Evolutionary conservation across 495 filamentous ascomycete genomes (phyloP), one percentile per base, ranked within the genome.

Genomic region (Podospora pseudocomata): DNA sequence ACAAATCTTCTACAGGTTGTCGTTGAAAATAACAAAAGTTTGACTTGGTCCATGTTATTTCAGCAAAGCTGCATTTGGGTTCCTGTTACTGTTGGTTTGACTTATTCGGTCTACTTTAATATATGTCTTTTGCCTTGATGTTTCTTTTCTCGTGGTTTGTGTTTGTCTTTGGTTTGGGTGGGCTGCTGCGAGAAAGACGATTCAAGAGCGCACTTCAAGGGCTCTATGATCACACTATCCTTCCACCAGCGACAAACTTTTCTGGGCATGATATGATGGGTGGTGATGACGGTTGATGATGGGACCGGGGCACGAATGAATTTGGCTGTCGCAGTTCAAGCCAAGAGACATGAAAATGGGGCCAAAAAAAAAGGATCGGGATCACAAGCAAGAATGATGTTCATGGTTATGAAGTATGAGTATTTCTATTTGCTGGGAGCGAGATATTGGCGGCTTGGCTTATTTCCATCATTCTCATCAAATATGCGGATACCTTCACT

Each of bases 21-120:
- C 15, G 63, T 53, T 53, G 55, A 65, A 39, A 64, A 64, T 49
- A 55, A 55, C 27, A 19, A 65, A 13, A 54, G 63, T 55, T 54
- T 28, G 39, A 49, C 39, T 49, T 59, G 19, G 26, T 16, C 26
- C 56, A 59, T 19, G 56, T 59, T 59, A 27, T 59, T 59, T 18
- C 39, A 49, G 39, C 39, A 16, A 13, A 16, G 13, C 23, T 49
- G 39, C 39, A 49, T 49, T 49, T 49, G 39, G 39, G 39, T 49
- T 49, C 39, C 13, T 49, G 39, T 49, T 49, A 49, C 39, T 49
- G 39, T 49, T 49, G 13, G 13, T 16, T 49, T 49, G 39, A 49
- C 39, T 49, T 49, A 2, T 49, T 49, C 39, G 39, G 39, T 49
- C 39, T 49, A 49, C 39, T 49, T 49, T 49, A 49, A 49, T 49